Evolutionary conservation across 2,329 filamentous ascomycete species (phyloP).

Genomic region (Talaromyces verruculosus): DNA sequence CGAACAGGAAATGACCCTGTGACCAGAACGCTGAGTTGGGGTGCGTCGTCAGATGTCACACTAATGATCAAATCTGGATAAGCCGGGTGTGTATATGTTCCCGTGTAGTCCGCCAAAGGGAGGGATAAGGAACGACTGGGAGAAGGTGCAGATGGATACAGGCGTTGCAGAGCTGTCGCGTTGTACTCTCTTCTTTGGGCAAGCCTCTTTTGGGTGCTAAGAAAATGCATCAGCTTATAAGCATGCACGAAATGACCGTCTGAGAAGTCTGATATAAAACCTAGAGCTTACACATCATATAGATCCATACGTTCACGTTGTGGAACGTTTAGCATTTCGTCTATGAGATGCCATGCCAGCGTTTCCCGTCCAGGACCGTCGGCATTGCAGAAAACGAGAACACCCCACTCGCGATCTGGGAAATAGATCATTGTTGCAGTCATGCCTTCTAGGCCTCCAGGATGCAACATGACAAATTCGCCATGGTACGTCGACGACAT

Average conservation of each 20-base stretch:
- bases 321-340: constrained; percentile 17
- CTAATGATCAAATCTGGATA: constrained; percentile 14
- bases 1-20: constrained; percentile 9
- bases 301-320: constrained; percentile 18
- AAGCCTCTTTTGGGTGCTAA: constrained; percentile 10
- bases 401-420: constrained; percentile 19
- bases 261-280: neutral
- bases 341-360: constrained; percentile 21
- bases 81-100: constrained; percentile 13
- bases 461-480: constrained; percentile 21
- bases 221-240: neutral
- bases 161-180: constrained; percentile 7
- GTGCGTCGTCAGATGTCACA: neutral
- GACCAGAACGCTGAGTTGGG: neutral
- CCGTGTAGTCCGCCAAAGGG: constrained; percentile 7
- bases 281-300: constrained; percentile 10
- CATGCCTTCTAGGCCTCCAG: constrained; percentile 22
- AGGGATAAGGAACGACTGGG: constrained; percentile 10
- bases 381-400: constrained; percentile 21
- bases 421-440: constrained; percentile 21
- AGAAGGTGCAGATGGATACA: constrained; percentile 8
- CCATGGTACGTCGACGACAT: constrained; percentile 21
- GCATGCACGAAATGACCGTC: neutral
- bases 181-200: constrained; percentile 1
- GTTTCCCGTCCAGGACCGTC: constrained; percentile 11